Evolutionary conservation across 257 asterid species (phyloP).

Genomic region (Petunia axillaris): DNA sequence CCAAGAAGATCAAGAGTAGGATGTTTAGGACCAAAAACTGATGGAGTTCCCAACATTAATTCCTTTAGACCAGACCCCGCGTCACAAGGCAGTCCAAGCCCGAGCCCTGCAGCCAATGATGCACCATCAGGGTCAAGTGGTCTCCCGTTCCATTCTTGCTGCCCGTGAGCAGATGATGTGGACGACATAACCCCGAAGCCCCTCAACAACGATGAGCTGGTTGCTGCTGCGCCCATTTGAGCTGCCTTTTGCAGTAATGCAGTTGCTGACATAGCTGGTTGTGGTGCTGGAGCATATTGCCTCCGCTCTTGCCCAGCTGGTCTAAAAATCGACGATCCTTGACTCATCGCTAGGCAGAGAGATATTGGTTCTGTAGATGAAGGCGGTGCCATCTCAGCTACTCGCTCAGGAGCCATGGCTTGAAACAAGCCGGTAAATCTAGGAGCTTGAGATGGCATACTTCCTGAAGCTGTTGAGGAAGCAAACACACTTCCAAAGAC

Average conservation of each 20-base stretch:
- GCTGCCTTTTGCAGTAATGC: constrained; percentile 91
- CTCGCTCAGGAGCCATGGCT: constrained; percentile 41
- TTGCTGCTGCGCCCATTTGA: constrained; percentile 68
- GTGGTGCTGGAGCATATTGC: constrained; percentile 62
- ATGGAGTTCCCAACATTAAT: constrained; percentile 80
- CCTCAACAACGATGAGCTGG: constrained; percentile 66
- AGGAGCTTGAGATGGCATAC: constrained; percentile 52
- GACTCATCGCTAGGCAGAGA: constrained; percentile 64
- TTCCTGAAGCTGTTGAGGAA: constrained; percentile 62
- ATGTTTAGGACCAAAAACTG: constrained; percentile 77
- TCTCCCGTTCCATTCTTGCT: constrained; percentile 52
- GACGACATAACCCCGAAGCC: constrained; percentile 62
- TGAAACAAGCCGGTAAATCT: constrained; percentile 49
- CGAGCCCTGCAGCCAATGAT: constrained; percentile 56
- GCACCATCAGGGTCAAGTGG: constrained; percentile 47
- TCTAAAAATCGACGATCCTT: constrained; percentile 57
- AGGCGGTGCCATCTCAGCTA: constrained; percentile 38
- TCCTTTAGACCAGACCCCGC: constrained; percentile 74
- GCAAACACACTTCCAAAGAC: constrained; percentile 77
- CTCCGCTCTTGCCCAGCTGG: constrained; percentile 63
- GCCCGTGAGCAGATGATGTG: constrained; percentile 39
- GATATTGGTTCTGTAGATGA: constrained; percentile 63
- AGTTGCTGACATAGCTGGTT: constrained; percentile 84
- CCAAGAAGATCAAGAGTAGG: constrained; percentile 90
- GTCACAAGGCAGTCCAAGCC: constrained; percentile 67